Percentiles rank a stretch among this genome's conserved stretches.
Evolutionary conservation across 352 stramenopile species (phyloP).

Genomic region (Paralagenidium karlingii): DNA sequence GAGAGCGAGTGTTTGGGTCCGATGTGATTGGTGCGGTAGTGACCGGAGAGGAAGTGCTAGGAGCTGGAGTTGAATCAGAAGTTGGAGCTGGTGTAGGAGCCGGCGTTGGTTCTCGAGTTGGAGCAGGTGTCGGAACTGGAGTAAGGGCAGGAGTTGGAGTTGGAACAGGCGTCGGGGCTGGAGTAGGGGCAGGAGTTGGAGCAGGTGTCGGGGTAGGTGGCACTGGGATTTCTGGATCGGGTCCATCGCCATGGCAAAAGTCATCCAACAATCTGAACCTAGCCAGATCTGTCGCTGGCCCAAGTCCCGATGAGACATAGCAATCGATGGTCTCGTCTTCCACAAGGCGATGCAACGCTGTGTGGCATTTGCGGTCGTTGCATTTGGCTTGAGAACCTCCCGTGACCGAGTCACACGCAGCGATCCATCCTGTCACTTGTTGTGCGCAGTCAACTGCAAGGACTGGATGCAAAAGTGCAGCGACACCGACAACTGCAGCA

Average conservation of each 20-base stretch:
- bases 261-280: constrained; percentile 24
- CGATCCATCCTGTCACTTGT: constrained; percentile 12
- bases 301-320: constrained; percentile 17
- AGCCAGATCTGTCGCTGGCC: constrained; percentile 12
- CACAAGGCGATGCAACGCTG: constrained; percentile 19
- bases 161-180: too few relatives aligned
- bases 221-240: too few relatives aligned
- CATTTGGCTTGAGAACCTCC: constrained; percentile 25
- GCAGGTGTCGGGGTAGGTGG: too few relatives aligned
- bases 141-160: too few relatives aligned
- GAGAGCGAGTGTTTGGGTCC: too few relatives aligned
- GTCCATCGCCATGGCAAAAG: constrained; percentile 23
- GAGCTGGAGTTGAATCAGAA: too few relatives aligned
- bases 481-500: background rate
- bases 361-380: constrained; percentile 17
- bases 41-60: too few relatives aligned
- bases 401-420: constrained; percentile 19
- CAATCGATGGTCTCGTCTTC: constrained; percentile 21
- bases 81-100: too few relatives aligned
- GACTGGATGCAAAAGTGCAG: background rate
- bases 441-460: constrained; percentile 11
- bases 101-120: too few relatives aligned
- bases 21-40: too few relatives aligned
- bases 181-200: too few relatives aligned
- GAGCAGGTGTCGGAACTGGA: too few relatives aligned